These are phyloP conservation scores for Rubroshorea leprosula DNA, from an alignment of 345 rosid genomes.

Conservation along the genomic window DNA sequence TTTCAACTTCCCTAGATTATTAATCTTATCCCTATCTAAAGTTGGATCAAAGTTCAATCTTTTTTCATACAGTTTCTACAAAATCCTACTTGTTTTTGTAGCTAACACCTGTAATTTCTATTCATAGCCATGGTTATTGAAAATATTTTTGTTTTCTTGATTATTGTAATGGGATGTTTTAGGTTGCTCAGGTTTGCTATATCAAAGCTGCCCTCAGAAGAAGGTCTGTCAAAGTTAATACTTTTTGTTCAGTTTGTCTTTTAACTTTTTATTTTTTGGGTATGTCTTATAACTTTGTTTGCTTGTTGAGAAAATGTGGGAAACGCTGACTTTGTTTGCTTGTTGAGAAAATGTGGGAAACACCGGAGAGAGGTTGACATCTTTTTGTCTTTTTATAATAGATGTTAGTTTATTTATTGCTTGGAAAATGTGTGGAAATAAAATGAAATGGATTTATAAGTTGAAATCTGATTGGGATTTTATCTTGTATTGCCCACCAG, in stretches of 20 bases:
- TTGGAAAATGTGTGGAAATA: conserved; percentile 2
- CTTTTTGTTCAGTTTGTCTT: background rate
- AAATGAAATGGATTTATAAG: too few relatives aligned
- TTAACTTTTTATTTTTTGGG: too few relatives aligned
- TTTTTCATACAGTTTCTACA: background rate
- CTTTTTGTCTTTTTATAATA: background rate
- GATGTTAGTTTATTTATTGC: conserved; percentile 5
- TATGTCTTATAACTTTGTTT: conserved; percentile 6
- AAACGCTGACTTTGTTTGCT: too few relatives aligned
- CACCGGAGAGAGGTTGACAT: background rate
- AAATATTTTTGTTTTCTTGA: conserved; percentile 26
- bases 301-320: conserved; percentile 11
- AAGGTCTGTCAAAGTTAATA: conserved; percentile 37
- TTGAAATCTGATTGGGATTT: too few relatives aligned
- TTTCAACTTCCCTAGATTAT: too few relatives aligned
- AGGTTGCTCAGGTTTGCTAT: conserved; percentile 27
- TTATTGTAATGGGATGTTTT: conserved; percentile 38
- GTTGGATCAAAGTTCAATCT: background rate
- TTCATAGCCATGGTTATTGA: conserved; percentile 21
- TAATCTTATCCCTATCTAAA: background rate
- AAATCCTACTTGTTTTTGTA: background rate
- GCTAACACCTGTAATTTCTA: too few relatives aligned
- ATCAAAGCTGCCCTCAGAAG: conserved; percentile 44
- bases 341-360: too few relatives aligned
- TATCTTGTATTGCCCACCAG: too few relatives aligned